Evolutionary conservation across 208 protist genomes (phyloP), one percentile per base, ranked within the genome.

Genomic region (Porcisia deanei): DNA sequence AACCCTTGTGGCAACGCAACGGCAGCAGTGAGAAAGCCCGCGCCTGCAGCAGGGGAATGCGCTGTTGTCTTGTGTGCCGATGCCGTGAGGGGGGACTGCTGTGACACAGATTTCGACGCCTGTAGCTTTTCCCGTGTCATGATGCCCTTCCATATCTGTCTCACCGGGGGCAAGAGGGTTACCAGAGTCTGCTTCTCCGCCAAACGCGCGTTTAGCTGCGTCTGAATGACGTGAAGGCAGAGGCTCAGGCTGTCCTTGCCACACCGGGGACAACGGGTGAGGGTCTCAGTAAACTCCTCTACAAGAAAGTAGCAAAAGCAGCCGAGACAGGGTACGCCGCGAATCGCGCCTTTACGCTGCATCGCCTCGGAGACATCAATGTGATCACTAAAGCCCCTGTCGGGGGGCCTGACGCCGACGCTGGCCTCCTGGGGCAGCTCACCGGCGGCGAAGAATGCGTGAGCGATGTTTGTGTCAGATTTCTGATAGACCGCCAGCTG

Each of bases 301-400:
- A 89, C 52, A 45, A 84, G 76, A 71, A 92, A 89, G 76, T 88
- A 97, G 67, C 84, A 88, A 14, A 69, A 85, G 77, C 93, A 97
- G 47, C 80, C 79, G 12, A 77, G 64, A 76, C 93, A 97, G 47
- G 81, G 82, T 10, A 97, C 81, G 5, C 86, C 89, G 22, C 85
- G 85, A 71, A 80, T 66, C 61, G 85, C 81, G 59, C 73, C 76
- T 39, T 78, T 61, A 67, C 83, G 83, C 39, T 61, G 63, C 71
- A 92, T 80, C 22, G 53, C 57, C 16, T 76, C 78, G 0, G 88
- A 92, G 18, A 91, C 45, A 47, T 85, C 87, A 3, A 87, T 16
- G 39, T 79, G 67, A 60, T 82, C 78, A 7, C 67, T 76, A 3
- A 49, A 55, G 65, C 58, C 25, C 37, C 20, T 59, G 53, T 6